Conservation (phyloP, 176 grass and related monocot species). For the Triticum timopheevii region DNA sequence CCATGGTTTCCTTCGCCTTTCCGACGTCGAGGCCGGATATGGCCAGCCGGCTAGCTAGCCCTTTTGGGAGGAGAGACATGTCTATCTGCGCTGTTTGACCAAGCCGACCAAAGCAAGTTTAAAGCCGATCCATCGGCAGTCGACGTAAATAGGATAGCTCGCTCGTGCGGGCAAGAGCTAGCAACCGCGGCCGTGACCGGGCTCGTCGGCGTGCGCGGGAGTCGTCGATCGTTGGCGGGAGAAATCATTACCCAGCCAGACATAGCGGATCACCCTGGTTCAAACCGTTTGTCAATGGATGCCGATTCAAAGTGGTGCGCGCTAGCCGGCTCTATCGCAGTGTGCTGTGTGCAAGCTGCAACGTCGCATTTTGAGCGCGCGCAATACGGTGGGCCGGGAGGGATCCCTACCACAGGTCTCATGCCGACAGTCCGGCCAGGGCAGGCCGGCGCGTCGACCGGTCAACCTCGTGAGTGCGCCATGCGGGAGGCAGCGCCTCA, state of each 20-base stretch:
- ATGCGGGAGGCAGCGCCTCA: conserved; percentile 2
- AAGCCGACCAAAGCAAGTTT: background rate
- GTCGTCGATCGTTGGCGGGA: background rate
- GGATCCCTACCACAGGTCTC: background rate
- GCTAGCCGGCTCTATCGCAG: background rate
- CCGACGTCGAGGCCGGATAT: background rate
- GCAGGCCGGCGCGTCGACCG: background rate
- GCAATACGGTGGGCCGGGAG: background rate
- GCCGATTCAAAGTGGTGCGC: background rate
- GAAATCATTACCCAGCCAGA: background rate
- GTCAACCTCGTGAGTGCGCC: conserved; percentile 39
- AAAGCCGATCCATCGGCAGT: background rate
- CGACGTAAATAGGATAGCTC: background rate
- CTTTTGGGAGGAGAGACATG: conserved; percentile 8
- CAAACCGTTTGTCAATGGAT: background rate
- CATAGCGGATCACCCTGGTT: background rate
- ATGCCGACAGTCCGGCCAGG: conserved; percentile 17
- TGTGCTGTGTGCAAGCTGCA: background rate
- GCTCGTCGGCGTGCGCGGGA: background rate
- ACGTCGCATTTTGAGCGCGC: background rate
- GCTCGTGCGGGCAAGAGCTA: background rate
- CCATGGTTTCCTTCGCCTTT: background rate
- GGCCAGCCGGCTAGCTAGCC: background rate
- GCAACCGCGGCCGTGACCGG: background rate
- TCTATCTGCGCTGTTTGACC: background rate